Percentiles rank a stretch among this genome's conserved stretches.
Conservation (phyloP, 2,329 filamentous ascomycete species). For the Falciphora oryzae region DNA sequence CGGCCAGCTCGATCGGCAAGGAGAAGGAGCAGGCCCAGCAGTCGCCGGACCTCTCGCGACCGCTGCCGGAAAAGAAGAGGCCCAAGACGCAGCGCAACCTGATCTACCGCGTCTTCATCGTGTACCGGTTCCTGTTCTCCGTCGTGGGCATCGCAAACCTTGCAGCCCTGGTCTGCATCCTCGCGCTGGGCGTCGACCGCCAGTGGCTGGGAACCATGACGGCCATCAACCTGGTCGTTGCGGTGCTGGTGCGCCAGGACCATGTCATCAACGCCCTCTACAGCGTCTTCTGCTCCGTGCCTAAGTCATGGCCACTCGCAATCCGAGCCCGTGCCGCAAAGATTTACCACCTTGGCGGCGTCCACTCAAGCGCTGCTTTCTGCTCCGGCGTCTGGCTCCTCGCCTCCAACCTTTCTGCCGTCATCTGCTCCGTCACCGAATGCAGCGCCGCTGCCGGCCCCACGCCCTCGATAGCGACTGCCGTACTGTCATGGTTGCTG, state of each 20-base stretch:
- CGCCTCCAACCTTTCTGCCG: conserved; percentile 30
- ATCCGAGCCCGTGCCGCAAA: conserved; percentile 41
- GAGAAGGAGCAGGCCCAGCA: not conserved
- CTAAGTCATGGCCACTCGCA: conserved; percentile 35
- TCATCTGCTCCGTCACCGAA: conserved; percentile 22
- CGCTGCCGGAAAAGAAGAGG: conserved; percentile 6
- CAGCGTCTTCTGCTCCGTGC: conserved; percentile 15
- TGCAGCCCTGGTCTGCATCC: conserved; percentile 35
- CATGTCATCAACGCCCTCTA: conserved; percentile 39
- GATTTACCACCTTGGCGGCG: conserved; percentile 45
- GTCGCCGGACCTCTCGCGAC: conserved; percentile 12
- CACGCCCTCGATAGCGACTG: conserved; percentile 24
- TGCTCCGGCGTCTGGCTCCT: conserved; percentile 42
- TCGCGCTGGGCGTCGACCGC: conserved; percentile 21
- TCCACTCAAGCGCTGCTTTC: conserved; percentile 43
- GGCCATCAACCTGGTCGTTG: conserved; percentile 36
- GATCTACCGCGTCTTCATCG: conserved; percentile 38
- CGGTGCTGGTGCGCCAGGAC: conserved; percentile 49
- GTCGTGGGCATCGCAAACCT: conserved; percentile 44
- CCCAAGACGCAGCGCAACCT: conserved; percentile 27
- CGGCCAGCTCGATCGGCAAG: conserved; percentile 3
- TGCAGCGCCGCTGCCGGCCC: conserved; percentile 12
- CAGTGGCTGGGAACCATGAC: conserved; percentile 32
- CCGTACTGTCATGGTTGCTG: conserved; percentile 45
- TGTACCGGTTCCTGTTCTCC: conserved; percentile 52